A percentile compares a stretch with the other conserved stretches of the same genome.
These are phyloP conservation scores for Solanum bukasovii DNA, from an alignment of 257 asterid genomes.

Conservation along the genomic window DNA sequence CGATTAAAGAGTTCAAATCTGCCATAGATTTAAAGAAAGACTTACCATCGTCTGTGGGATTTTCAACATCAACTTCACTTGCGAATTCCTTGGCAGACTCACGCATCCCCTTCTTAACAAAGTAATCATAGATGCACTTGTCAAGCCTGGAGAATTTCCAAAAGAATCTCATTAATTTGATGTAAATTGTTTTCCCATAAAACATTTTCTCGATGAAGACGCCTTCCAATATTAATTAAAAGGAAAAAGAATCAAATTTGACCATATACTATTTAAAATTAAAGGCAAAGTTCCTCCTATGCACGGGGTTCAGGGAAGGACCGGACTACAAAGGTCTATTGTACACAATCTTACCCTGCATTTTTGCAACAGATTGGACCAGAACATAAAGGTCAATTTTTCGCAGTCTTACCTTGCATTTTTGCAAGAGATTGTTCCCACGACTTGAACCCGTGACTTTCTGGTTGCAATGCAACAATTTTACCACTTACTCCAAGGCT, in stretches of 20 bases:
- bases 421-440: not conserved
- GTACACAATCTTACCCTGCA: not conserved
- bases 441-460: not conserved
- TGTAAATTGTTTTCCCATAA: not conserved
- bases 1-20: not conserved
- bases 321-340: not conserved
- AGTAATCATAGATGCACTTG: conserved; percentile 6
- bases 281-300: not conserved
- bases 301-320: not conserved
- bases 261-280: not conserved
- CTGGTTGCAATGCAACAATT: not conserved
- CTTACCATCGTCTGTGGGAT: conserved; percentile 2
- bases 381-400: not conserved
- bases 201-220: not conserved
- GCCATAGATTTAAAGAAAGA: not conserved
- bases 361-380: not conserved
- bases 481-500: not conserved
- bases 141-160: not conserved
- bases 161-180: not conserved
- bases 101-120: conserved; percentile 13
- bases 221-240: not conserved
- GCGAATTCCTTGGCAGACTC: conserved; percentile 16
- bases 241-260: not conserved
- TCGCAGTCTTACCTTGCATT: not conserved
- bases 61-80: conserved; percentile 6